A percentile compares a stretch with the other conserved stretches of the same genome.
Conservation (phyloP, 208 protist species). For the Herpetomonas samuelpessoai region DNA sequence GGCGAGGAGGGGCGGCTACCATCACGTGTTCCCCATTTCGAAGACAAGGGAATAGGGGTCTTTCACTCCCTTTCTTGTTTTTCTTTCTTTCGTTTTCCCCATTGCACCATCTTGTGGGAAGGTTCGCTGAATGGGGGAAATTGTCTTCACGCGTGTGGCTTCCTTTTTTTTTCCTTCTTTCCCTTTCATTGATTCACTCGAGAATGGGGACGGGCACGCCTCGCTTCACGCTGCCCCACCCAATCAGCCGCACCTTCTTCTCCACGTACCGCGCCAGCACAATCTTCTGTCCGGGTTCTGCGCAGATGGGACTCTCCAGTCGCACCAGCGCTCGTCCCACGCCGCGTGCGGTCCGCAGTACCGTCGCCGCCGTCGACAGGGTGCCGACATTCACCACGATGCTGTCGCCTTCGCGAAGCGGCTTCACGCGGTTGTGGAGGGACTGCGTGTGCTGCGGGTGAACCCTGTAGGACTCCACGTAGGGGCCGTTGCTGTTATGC, state of each 20-base stretch:
- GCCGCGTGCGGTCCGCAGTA: constrained; percentile 89
- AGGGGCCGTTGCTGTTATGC: constrained; percentile 42
- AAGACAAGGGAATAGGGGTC: too few relatives aligned
- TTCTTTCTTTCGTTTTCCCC: too few relatives aligned
- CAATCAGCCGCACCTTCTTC: constrained; percentile 97
- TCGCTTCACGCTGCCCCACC: constrained; percentile 90
- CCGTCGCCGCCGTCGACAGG: constrained; percentile 96
- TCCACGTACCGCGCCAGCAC: constrained; percentile 97
- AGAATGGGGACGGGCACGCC: constrained; percentile 21
- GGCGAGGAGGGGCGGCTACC: too few relatives aligned
- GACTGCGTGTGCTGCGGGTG: background rate
- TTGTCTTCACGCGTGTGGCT: too few relatives aligned
- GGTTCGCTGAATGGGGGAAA: too few relatives aligned
- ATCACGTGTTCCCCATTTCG: too few relatives aligned
- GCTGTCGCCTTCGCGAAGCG: constrained; percentile 94
- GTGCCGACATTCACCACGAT: constrained; percentile 99
- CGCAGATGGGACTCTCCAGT: constrained; percentile 97
- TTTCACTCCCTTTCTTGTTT: too few relatives aligned
- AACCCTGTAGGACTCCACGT: constrained; percentile 9
- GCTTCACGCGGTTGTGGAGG: constrained; percentile 72
- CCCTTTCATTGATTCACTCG: too few relatives aligned
- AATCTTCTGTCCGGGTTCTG: constrained; percentile 96
- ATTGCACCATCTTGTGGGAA: too few relatives aligned
- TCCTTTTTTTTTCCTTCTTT: too few relatives aligned
- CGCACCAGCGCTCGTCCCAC: constrained; percentile 95